Base-by-base conservation (phyloP, 768 basidiomycete species). In the Clavaria fumosa region DNA sequence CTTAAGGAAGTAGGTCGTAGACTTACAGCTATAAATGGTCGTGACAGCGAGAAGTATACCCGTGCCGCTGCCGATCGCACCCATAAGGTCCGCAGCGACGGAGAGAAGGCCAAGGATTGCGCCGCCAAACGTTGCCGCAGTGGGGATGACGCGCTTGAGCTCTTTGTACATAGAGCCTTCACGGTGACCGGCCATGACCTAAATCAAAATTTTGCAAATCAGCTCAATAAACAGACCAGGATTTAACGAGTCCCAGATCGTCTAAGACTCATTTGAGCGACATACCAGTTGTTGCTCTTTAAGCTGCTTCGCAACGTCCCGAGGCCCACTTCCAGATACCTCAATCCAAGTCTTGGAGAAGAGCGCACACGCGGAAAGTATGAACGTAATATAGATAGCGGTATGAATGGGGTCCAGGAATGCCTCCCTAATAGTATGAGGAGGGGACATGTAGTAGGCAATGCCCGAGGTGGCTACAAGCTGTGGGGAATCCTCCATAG, bases 341-440 rank as follows among this genome's bases (percentile, higher is more conserved):
- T 97, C 93, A 46, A 99, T 97, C 93, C 95, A 99, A 1, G 93
- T 96, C 71, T 97, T 97, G 53, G 86, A 91, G 68, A 97, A 99
- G 47, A 96, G 67, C 10, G 95, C 93, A 53, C 91, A 97, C 11
- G 90, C 88, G 23, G 80, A 73, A 42, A 91, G 69, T 64, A 93
- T 93, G 64, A 96, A 97, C 4, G 72, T 57, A 55, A 99, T 76
- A 59, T 96, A 95, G 49, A 95, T 63, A 15, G 70, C 67, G 1
- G 88, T 90, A 63, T 97, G 95, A 50, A 97, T 75, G 1, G 95
- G 95, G 58, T 99, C 95, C 34, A 85, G 59, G 43, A 97, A 63
- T 5, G 81, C 85, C 34, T 82, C 79, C 43, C 70, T 79, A 56
- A 96, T 64, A 14, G 88, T 95, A 55, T 85, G 89, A n/a, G 93